Percentiles rank a stretch among this genome's conserved stretches.
Evolutionary conservation across 441 rosid genomes (phyloP).

Genomic region (Syzygium syzygioides): DNA sequence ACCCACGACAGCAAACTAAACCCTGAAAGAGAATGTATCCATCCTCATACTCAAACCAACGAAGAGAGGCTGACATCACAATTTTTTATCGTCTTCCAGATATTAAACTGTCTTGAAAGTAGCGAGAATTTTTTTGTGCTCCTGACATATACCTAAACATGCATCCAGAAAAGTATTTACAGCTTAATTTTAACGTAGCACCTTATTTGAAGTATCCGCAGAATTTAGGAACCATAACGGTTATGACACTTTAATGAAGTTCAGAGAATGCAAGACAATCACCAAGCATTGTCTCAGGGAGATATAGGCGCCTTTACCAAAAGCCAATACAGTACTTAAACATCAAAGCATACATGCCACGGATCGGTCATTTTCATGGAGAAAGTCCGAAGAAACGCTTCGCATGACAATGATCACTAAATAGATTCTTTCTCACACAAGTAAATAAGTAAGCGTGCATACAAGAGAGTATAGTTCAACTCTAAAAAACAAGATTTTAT

Average conservation of each 20-base stretch:
- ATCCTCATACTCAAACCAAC: neutral
- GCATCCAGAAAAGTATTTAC: neutral
- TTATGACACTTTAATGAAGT: neutral
- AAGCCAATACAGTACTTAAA: neutral
- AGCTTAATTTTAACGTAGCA: neutral
- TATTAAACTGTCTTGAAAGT: neutral
- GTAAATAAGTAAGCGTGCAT: neutral
- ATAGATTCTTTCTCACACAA: neutral
- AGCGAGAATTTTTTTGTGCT: neutral
- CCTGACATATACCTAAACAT: neutral
- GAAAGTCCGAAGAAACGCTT: neutral
- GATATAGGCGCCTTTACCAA: neutral
- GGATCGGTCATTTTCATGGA: neutral
- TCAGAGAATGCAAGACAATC: neutral
- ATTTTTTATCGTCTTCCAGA: neutral
- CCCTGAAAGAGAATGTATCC: neutral
- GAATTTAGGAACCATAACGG: neutral
- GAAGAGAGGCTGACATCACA: neutral
- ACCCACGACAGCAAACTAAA: neutral
- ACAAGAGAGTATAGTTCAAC: neutral
- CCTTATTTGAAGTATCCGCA: neutral
- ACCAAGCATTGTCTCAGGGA: neutral
- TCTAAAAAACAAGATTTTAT: neutral
- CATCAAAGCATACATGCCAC: neutral
- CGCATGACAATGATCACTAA: neutral